Percentiles rank a stretch among this genome's conserved stretches.
Conservation (phyloP, 805 yeast species). For the Candida krabiensis region DNA sequence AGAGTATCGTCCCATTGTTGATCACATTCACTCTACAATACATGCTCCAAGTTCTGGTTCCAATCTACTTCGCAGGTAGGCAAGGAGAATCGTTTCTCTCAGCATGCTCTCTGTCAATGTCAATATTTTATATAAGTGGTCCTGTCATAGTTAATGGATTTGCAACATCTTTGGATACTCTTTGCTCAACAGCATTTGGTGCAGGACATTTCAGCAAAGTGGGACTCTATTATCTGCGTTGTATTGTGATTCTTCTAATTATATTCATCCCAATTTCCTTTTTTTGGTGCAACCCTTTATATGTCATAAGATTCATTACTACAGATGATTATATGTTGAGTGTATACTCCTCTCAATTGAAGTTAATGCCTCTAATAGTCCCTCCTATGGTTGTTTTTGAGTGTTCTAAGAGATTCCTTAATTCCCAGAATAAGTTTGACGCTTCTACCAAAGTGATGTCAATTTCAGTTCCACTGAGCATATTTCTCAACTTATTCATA, state of each 20-base stretch:
- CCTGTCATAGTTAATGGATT: slow-evolving; percentile 73
- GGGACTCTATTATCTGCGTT: slow-evolving; percentile 65
- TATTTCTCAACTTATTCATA: slow-evolving; percentile 54
- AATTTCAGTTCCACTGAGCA: slow-evolving; percentile 67
- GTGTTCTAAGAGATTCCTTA: slow-evolving; percentile 68
- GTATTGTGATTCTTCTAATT: slow-evolving; percentile 52
- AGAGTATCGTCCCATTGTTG: slow-evolving; percentile 55
- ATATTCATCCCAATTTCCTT: slow-evolving; percentile 54
- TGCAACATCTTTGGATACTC: slow-evolving; percentile 70
- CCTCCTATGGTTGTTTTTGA: slow-evolving; percentile 73
- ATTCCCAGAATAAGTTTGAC: slow-evolving; percentile 73
- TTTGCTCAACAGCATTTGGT: slow-evolving; percentile 77
- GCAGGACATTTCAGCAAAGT: slow-evolving; percentile 59
- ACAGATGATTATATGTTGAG: slow-evolving; percentile 41
- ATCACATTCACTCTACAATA: slow-evolving; percentile 68
- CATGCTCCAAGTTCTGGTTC: slow-evolving; percentile 68
- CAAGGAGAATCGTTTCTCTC: slow-evolving; percentile 67
- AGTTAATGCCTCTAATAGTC: slow-evolving; percentile 53
- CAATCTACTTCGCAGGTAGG: slow-evolving; percentile 69
- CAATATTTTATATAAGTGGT: slow-evolving; percentile 74
- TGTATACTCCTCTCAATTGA: slow-evolving; percentile 56
- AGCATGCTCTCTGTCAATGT: slow-evolving; percentile 67
- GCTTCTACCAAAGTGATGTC: slow-evolving; percentile 68
- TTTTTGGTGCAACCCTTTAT: slow-evolving; percentile 57
- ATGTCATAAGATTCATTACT: slow-evolving; percentile 42